Evolutionary conservation across 805 yeast genomes (phyloP).

Genomic region (Metschnikowia peoriensis): DNA sequence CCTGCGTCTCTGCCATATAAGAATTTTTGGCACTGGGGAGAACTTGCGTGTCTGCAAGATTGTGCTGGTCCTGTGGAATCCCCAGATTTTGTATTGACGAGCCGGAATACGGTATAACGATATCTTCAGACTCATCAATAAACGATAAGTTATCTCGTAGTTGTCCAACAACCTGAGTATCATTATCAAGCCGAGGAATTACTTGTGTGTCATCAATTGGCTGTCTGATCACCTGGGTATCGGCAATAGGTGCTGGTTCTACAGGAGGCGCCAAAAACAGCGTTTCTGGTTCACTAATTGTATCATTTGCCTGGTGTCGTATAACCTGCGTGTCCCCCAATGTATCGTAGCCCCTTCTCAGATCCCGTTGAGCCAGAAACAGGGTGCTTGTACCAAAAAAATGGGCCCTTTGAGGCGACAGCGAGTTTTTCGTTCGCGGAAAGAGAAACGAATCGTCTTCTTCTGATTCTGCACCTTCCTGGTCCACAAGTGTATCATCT

Average conservation of each 20-base stretch:
- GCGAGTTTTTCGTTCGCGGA: constrained; percentile 1
- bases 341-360: constrained; percentile 8
- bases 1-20: neutral
- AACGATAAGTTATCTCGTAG: too few relatives aligned
- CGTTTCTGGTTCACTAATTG: constrained; percentile 1
- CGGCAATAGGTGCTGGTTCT: constrained; percentile 1
- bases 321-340: constrained; percentile 11
- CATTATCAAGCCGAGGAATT: neutral
- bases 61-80: neutral
- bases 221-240: neutral
- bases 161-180: neutral
- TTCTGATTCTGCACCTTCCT: constrained; percentile 4
- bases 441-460: constrained; percentile 11
- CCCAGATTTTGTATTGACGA: too few relatives aligned
- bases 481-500: constrained; percentile 11
- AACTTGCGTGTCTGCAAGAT: constrained; percentile 1
- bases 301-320: neutral
- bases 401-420: neutral
- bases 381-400: neutral
- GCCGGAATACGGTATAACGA: too few relatives aligned
- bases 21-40: too few relatives aligned
- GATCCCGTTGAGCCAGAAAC: neutral
- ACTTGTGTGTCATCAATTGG: constrained; percentile 16
- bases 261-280: neutral
- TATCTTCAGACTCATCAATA: too few relatives aligned